Evolutionary conservation across 345 rosid genomes (phyloP), one percentile per base, ranked within the genome.

Genomic region (Salix caprea): DNA sequence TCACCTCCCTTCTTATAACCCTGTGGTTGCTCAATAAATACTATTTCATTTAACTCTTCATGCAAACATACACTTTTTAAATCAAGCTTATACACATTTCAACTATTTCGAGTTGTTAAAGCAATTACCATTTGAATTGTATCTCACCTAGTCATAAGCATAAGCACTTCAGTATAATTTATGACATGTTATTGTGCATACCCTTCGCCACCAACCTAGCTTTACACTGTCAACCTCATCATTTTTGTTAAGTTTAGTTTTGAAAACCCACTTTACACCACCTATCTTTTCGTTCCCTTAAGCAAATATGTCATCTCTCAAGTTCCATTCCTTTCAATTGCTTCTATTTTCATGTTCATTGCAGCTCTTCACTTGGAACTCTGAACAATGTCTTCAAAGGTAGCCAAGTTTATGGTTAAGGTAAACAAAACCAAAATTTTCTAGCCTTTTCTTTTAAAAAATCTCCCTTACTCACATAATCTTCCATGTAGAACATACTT

Each of bases 11-110:
- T 65, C 58, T 42, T 26, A 40, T 65, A 46, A 14, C 69, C 70
- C 21, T 74, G 30, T 74, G 77, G 70, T 65, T 74, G 58, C 77
- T 74, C 42, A 26, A 74, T 60, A 74, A 62, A 65, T 39, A 74
- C 40, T 64, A 37, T 70, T 39, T 65, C 77, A 74, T 40, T 62
- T 65, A 37, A 37, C 40, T 37, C 2, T 37, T 8, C 10, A 7
- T 37, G 40, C 40, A 7, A 8, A 6, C 1, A 7, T 2, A 1
- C 1, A 1, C 40, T 37, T 6, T 37, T 37, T 7, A 37, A 2
- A 37, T 37, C 10, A 74, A 44, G 61, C 19, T 54, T 2, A 54
- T 54, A 54, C 23, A 54, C 8, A 54, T 23, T 54, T 21, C n/a
- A 36, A 32, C 3, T 44, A 36, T 32, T 14, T 67, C 14, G 9